phyloP scores from a whole-genome alignment of 768 basidiomycete genomes.

The Nidularia pulvinata region DNA sequence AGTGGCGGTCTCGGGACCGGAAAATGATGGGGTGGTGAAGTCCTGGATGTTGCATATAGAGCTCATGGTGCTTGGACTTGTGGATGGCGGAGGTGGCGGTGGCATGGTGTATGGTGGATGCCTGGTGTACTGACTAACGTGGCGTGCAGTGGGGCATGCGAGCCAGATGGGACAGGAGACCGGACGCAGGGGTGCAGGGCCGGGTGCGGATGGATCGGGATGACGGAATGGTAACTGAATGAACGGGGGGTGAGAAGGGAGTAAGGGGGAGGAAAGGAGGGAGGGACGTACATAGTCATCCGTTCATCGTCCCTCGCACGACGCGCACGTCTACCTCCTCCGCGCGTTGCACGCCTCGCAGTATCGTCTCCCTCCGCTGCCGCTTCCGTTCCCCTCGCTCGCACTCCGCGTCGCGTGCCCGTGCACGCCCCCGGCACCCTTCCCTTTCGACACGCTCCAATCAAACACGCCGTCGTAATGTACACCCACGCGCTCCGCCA shows the following conservation, averaged over 20 bases:
- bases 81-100: no score
- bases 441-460: constrained; percentile 27
- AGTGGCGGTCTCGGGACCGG: no score
- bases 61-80: no score
- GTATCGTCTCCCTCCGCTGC: constrained; percentile 22
- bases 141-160: no score
- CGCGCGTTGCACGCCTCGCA: constrained; percentile 40
- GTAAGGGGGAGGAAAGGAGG: not conserved
- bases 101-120: no score
- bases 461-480: constrained; percentile 52
- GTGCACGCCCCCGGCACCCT: constrained; percentile 1
- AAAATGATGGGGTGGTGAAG: no score
- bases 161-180: no score
- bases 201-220: not conserved
- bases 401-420: constrained; percentile 15
- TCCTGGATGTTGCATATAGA: no score
- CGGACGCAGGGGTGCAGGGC: no score
- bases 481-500: constrained; percentile 53
- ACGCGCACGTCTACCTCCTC: constrained; percentile 7
- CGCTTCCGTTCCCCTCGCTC: constrained; percentile 22
- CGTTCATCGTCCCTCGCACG: not conserved
- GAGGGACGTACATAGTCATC: not conserved
- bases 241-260: not conserved
- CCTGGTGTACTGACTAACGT: no score
- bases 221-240: not conserved